Evolutionary conservation across 2,329 filamentous ascomycete species (phyloP).

Genomic region (Hymenoscyphus repandus): DNA sequence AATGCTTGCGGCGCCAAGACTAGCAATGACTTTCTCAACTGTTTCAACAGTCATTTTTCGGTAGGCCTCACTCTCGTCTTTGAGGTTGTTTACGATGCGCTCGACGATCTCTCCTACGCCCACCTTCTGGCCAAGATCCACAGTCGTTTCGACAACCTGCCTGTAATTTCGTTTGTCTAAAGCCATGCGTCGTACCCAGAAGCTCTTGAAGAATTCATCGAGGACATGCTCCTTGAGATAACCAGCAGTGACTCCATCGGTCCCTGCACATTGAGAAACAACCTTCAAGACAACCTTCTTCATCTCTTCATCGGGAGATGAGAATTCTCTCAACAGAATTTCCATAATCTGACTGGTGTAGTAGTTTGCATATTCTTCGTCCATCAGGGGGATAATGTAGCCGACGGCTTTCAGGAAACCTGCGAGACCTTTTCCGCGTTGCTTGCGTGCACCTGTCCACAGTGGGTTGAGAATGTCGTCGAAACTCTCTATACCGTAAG

Average conservation of each 20-base stretch:
- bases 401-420: slow-evolving; percentile 97
- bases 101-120: slow-evolving; percentile 93
- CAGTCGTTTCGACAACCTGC: slow-evolving; percentile 96
- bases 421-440: slow-evolving; percentile 91
- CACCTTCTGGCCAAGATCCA: slow-evolving; percentile 97
- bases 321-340: slow-evolving; percentile 90
- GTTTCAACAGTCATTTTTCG: slow-evolving; percentile 99
- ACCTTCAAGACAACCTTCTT: slow-evolving; percentile 99
- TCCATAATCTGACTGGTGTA: slow-evolving; percentile 99
- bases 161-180: slow-evolving; percentile 96
- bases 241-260: slow-evolving; percentile 87
- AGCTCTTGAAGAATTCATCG: slow-evolving; percentile 96
- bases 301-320: slow-evolving; percentile 98
- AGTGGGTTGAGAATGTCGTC: slow-evolving; percentile 95
- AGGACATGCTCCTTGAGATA: slow-evolving; percentile 95
- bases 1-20: slow-evolving; percentile 89
- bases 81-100: slow-evolving; percentile 88
- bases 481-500: slow-evolving; percentile 98
- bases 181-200: slow-evolving; percentile 97
- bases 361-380: slow-evolving; percentile 99
- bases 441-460: slow-evolving; percentile 82
- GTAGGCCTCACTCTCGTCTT: slow-evolving; percentile 97
- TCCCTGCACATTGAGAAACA: slow-evolving; percentile 89
- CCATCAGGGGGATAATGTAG: slow-evolving; percentile 98
- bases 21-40: slow-evolving; percentile 91